Conservation (phyloP, 2,329 filamentous ascomycete genomes). For the Cordyceps farinosa region DNA sequence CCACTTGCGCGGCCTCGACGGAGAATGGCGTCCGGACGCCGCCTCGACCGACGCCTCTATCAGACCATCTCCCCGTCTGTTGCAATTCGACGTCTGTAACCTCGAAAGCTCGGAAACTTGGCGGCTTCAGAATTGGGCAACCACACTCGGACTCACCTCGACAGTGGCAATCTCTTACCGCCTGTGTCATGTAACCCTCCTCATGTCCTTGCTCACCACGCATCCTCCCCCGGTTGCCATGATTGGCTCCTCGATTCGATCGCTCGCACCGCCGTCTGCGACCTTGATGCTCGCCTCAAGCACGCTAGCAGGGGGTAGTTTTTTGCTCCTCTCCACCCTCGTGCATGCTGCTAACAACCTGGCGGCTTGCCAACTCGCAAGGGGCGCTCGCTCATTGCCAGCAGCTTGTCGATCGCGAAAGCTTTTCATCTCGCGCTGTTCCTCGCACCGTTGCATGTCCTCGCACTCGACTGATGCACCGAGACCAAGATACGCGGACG, state of each 20-base stretch:
- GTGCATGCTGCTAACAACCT: background rate
- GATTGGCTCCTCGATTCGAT: slow-evolving; percentile 12
- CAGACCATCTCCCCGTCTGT: background rate
- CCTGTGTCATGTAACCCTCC: slow-evolving; percentile 7
- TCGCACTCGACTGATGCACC: background rate
- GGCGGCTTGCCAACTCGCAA: background rate
- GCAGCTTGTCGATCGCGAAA: slow-evolving; percentile 8
- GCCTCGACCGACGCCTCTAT: background rate
- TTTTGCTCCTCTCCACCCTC: slow-evolving; percentile 1
- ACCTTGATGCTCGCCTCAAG: slow-evolving; percentile 11
- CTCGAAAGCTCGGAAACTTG: background rate
- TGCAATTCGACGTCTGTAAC: background rate
- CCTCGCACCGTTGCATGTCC: background rate
- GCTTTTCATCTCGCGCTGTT: slow-evolving; percentile 7
- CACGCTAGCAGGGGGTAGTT: slow-evolving; percentile 9
- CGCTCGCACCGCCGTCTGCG: slow-evolving; percentile 2
- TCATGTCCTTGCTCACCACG: background rate
- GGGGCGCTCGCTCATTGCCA: background rate
- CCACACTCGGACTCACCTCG: background rate
- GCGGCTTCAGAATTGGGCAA: background rate
- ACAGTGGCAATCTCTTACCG: slow-evolving; percentile 2
- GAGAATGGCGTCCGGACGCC: slow-evolving; percentile 8
- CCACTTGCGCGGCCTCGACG: background rate
- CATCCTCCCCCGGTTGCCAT: background rate
- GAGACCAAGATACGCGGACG: background rate